Base-by-base conservation (phyloP, 768 basidiomycete species). In the Mycena venus region DNA sequence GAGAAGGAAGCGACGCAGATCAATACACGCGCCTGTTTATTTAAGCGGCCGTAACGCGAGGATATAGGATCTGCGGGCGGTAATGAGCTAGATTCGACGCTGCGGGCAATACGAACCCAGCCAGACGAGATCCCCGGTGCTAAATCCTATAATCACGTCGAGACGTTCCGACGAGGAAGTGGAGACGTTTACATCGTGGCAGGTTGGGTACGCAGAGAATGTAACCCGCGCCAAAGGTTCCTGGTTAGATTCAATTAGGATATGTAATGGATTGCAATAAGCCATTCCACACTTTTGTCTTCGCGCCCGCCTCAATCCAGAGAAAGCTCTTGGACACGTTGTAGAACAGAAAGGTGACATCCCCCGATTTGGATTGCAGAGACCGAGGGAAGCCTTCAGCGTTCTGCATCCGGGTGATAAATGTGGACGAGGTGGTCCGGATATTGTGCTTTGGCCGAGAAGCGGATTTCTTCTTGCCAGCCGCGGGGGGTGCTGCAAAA, bases 41-140 rank as follows among this genome's bases (percentile, higher is more conserved):
- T 97, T 23, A 96, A 85, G n/a, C 96, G 92, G n/a, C 88, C 89
- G 77, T 96, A 96, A 38, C 94, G 92, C 23, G 91, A 92, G 27
- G 90, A 89, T 74, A 96, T 92, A 19, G 94, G 94, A 82, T 96
- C 95, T 96, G 73, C 8, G 29, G 51, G 42, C 34, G 53, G 27
- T 11, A 51, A 72, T 66, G 40, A 70, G 42, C 66, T 59, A 34
- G 53, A 32, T 71, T 70, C 71, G 42, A 77, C 19, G 44, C 55
- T 32, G 67, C 10, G 70, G 27, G 56, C 38, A 53, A 31, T 61
- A 19, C 25, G 75, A 75, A 95, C 97, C 97, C 68, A 99, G 87
- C 98, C 98, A 99, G 60, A 99, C 85, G 42, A 99, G 86, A 84
- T 99, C 98, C n/a, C 98, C 98, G 0, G 97, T 95, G 74, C 87